Base-by-base conservation (phyloP, 306 rosid species). In the Vigna angularis region DNA sequence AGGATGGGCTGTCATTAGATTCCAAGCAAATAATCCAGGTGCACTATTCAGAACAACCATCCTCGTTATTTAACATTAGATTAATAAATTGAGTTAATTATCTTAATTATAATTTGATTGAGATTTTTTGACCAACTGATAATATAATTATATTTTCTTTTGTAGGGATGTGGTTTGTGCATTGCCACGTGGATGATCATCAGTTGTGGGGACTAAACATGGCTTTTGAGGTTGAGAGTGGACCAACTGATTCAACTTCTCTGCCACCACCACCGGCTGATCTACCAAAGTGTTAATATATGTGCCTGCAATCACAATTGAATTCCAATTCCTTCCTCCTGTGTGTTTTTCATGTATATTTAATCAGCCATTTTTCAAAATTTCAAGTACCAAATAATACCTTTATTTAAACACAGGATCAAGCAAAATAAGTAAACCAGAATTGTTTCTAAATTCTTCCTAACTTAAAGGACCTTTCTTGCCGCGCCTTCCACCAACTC, bases 201-300 rank as follows among this genome's bases (percentile, higher is more conserved):
- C 3, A 82, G 65, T 77, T 87, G 2, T 83, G 90, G 88, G 96
- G 96, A n/a, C 72, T 91, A 49, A 57, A 26, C 53, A 87, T 84
- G 91, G 90, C 79, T 53, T 69, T 73, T 20, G 79, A 80, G 70
- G 79, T 80, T 55, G 84, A 56, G 52, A 80, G 74, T 73, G 84
- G 84, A 55, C 79, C 84, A 14, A 80, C 84, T 53, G 42, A 70
- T 55, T 66, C 63, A 48, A 68, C 86, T 0, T 79, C 85, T 22
- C 82, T 91, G 52, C 91, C 90, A 69, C 81, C 91, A 11, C 90
- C 93, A 13, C 96, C 93, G 1, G 8, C 66, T 24, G 96, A 91
- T 91, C 83, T 87, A 0, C 93, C 96, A 24, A 52, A 66, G 42
- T 77, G 81, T 38, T 53, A 66, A 10, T 20, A 18, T 3, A 9